Percentiles rank a stretch among this genome's conserved stretches.
Evolutionary conservation across 2,329 filamentous ascomycete species (phyloP).

Genomic region (Claviceps pazoutovae): DNA sequence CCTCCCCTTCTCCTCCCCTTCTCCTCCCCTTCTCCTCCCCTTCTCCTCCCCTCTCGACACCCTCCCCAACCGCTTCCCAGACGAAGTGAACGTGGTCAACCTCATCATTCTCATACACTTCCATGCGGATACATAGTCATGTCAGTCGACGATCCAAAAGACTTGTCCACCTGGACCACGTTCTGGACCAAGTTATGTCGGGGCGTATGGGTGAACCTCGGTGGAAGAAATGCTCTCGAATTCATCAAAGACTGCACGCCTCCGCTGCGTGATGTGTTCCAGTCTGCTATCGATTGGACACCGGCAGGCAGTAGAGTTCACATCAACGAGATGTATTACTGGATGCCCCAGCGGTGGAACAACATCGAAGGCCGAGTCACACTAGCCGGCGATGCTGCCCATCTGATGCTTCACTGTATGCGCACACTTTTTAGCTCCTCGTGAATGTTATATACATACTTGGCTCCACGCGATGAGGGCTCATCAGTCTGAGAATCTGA

Average conservation of each 20-base stretch:
- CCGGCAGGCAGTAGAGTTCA: conserved; percentile 16
- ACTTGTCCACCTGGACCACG: conserved; percentile 17
- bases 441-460: not conserved
- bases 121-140: conserved; percentile 5
- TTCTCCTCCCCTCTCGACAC: not conserved
- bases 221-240: conserved; percentile 22
- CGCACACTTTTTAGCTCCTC: not conserved
- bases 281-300: conserved; percentile 21
- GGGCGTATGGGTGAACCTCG: conserved; percentile 13
- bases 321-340: conserved; percentile 24
- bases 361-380: conserved; percentile 20
- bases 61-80: too few relatives aligned
- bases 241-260: conserved; percentile 15
- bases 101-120: not conserved
- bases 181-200: conserved; percentile 24
- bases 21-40: too few relatives aligned
- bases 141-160: conserved; percentile 11
- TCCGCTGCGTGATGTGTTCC: conserved; percentile 17
- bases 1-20: not conserved
- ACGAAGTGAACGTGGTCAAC: not conserved
- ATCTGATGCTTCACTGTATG: conserved; percentile 30
- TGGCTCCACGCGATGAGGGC: not conserved
- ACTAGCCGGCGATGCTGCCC: conserved; percentile 25
- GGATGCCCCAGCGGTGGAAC: conserved; percentile 19
- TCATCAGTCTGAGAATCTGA: too few relatives aligned